These are phyloP conservation scores for Malassezia cuniculi DNA, from an alignment of 1,284 basidiomycete genomes.

Conservation along the genomic window DNA sequence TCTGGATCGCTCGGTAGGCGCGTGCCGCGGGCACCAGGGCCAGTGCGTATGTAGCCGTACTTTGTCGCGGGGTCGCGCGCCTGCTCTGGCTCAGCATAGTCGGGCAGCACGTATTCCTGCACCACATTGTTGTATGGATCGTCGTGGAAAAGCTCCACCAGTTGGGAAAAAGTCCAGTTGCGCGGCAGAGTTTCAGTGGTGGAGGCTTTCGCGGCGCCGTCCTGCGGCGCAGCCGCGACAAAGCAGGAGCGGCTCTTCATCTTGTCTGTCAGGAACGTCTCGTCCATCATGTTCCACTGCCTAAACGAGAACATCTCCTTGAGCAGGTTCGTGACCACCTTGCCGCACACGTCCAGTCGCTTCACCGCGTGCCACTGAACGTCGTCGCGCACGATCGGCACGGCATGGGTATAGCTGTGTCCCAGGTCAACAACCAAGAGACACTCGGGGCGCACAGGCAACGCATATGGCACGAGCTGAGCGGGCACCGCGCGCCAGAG, in stretches of 20 bases:
- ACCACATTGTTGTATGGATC: conserved; percentile 54
- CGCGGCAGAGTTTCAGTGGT: conserved; percentile 1
- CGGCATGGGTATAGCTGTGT: conserved; percentile 79
- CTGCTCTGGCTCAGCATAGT: conserved; percentile 53
- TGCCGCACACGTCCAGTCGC: conserved; percentile 81
- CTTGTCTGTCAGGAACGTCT: conserved; percentile 79
- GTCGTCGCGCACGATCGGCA: conserved; percentile 66
- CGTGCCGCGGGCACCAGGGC: conserved; percentile 9
- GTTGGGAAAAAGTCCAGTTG: conserved; percentile 22
- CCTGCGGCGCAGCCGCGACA: conserved; percentile 47
- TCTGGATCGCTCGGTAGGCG: conserved; percentile 6
- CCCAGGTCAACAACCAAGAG: conserved; percentile 73
- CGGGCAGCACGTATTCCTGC: conserved; percentile 77
- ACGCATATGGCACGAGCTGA: conserved; percentile 1
- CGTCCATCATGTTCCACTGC: conserved; percentile 96
- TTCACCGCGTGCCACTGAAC: conserved; percentile 67
- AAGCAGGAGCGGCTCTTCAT: conserved; percentile 79
- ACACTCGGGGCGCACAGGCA: conserved; percentile 56
- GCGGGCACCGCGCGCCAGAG: conserved; percentile 52
- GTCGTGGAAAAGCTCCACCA: conserved; percentile 56
- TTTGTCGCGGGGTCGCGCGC: conserved; percentile 11
- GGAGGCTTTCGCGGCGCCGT: conserved; percentile 46
- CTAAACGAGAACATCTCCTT: conserved; percentile 85
- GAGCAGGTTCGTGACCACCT: conserved; percentile 81
- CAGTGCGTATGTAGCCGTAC: conserved; percentile 16